Conservation (phyloP, 139 green algal species). For the Microglena sp. region DNA sequence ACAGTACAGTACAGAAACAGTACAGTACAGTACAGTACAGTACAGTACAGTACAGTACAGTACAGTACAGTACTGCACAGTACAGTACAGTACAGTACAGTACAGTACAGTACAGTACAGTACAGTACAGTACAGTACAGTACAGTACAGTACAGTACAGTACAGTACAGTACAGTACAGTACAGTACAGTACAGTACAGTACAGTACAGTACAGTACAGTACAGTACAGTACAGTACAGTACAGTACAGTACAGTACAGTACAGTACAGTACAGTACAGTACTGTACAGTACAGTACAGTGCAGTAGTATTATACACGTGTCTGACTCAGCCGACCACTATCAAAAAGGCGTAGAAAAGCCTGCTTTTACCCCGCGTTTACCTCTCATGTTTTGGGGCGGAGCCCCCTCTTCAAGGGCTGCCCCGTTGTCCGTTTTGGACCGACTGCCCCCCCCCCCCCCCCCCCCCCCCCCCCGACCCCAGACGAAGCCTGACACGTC, state of each 20-base stretch:
- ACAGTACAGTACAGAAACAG: too few species aligned
- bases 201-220: slow-evolving; percentile 3
- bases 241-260: slow-evolving; percentile 3
- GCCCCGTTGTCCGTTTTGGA: too few species aligned
- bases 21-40: slow-evolving; percentile 1
- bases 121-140: slow-evolving; percentile 3
- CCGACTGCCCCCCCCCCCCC: too few species aligned
- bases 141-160: slow-evolving; percentile 3
- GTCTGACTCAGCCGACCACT: too few species aligned
- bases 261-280: slow-evolving; percentile 3
- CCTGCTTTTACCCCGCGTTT: too few species aligned
- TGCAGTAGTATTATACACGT: too few species aligned
- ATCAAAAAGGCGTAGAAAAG: too few species aligned
- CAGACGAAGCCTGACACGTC: too few species aligned
- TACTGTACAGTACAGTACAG: not conserved
- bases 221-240: slow-evolving; percentile 3
- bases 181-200: slow-evolving; percentile 3
- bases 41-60: slow-evolving; percentile 3
- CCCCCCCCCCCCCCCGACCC: too few species aligned
- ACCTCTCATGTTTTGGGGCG: too few species aligned
- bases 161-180: not conserved
- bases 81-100: slow-evolving; percentile 2
- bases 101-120: slow-evolving; percentile 3
- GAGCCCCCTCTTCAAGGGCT: too few species aligned
- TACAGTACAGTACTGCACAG: not conserved